Evolutionary conservation across 495 filamentous ascomycete species (phyloP).

Genomic region (Baudoinia panamericana): DNA sequence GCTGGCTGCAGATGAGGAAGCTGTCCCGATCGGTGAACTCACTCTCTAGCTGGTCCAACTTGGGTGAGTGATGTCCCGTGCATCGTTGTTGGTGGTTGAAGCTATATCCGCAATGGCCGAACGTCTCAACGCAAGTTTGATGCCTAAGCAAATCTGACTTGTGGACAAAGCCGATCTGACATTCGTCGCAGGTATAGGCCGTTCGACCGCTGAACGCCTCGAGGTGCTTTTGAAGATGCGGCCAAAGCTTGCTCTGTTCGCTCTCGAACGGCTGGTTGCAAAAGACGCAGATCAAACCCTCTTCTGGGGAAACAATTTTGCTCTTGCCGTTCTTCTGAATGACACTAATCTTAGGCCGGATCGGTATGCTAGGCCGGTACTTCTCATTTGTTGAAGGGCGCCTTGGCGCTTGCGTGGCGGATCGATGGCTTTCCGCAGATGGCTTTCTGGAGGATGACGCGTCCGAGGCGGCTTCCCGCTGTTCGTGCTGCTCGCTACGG

Average conservation of each 20-base stretch:
- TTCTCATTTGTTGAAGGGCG: not conserved
- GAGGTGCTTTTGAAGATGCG: slow-evolving; percentile 8
- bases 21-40: slow-evolving; percentile 3
- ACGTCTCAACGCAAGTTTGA: not conserved
- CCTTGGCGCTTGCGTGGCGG: not conserved
- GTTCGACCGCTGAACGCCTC: not conserved
- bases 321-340: slow-evolving; percentile 4
- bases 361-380: not conserved
- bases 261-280: slow-evolving; percentile 6
- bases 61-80: slow-evolving; percentile 8
- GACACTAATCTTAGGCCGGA: not conserved
- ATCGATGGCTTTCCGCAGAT: not conserved
- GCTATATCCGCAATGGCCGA: slow-evolving; percentile 5
- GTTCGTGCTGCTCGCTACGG: not conserved
- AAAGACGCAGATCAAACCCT: slow-evolving; percentile 2
- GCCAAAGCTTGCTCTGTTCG: not conserved
- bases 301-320: not conserved
- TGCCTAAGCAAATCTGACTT: slow-evolving; percentile 5
- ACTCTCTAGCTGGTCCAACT: not conserved
- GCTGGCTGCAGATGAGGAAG: slow-evolving; percentile 2
- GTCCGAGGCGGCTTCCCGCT: not conserved
- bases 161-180: slow-evolving; percentile 9
- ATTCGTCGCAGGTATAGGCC: not conserved
- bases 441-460: not conserved
- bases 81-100: slow-evolving; percentile 6